phyloP scores from a whole-genome alignment of 805 yeast genomes.

The Wickerhamiella lipophila region DNA sequence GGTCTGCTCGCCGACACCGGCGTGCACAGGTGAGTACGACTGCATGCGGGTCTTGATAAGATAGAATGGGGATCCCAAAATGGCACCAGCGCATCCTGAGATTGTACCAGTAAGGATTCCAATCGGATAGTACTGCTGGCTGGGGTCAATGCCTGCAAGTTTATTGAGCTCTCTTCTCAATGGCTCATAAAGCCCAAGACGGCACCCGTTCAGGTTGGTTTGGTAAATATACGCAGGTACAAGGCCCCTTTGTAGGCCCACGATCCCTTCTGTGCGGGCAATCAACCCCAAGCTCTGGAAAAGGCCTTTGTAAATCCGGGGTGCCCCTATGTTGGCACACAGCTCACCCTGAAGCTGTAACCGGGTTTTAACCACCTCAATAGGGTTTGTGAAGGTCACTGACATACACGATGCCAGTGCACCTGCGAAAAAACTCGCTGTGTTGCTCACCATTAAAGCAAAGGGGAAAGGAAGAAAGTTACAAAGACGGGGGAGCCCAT shows the following conservation, averaged over 20 bases:
- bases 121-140: slow-evolving; percentile 44
- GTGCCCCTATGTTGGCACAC: slow-evolving; percentile 34
- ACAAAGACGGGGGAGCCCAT: neutral
- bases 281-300: slow-evolving; percentile 69
- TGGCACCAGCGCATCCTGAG: slow-evolving; percentile 83
- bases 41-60: slow-evolving; percentile 94
- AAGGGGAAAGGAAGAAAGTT: neutral
- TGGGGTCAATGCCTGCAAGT: slow-evolving; percentile 37
- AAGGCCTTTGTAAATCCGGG: slow-evolving; percentile 64
- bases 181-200: slow-evolving; percentile 92
- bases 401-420: slow-evolving; percentile 96
- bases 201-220: slow-evolving; percentile 81
- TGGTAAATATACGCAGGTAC: slow-evolving; percentile 84
- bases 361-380: slow-evolving; percentile 85
- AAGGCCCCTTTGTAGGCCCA: slow-evolving; percentile 83
- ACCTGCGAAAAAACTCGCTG: slow-evolving; percentile 79
- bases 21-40: slow-evolving; percentile 51
- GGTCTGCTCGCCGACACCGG: slow-evolving; percentile 83
- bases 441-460: neutral
- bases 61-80: slow-evolving; percentile 82
- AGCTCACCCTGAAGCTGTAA: slow-evolving; percentile 96
- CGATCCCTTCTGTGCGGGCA: slow-evolving; percentile 66
- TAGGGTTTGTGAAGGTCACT: slow-evolving; percentile 91
- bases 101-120: slow-evolving; percentile 70
- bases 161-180: slow-evolving; percentile 48